Conservation (phyloP, 2,329 filamentous ascomycete genomes). For the Triangularia setosa region DNA sequence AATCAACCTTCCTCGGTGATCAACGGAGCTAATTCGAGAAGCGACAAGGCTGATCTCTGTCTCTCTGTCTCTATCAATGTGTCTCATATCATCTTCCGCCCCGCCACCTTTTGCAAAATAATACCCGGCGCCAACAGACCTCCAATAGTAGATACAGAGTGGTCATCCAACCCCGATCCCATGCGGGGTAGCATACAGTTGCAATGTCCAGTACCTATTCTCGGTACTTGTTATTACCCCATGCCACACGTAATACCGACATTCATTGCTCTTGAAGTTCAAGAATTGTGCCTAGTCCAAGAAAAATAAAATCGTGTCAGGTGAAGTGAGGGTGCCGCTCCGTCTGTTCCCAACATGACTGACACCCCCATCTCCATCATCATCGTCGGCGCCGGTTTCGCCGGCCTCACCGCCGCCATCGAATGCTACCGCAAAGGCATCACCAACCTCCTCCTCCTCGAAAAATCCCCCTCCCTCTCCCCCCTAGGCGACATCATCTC, state of each 20-base stretch:
- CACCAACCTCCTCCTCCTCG: conserved; percentile 38
- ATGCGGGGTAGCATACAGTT: not conserved
- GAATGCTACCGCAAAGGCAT: conserved; percentile 55
- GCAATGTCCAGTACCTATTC: not conserved
- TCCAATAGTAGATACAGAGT: not conserved
- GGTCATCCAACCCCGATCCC: not conserved
- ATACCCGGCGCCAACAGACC: not conserved
- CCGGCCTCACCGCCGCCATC: conserved; percentile 54
- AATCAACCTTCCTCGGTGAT: no score
- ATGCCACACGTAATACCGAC: not conserved
- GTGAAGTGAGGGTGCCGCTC: not conserved
- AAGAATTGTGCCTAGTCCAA: no score
- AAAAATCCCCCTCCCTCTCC: conserved; percentile 43
- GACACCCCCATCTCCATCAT: conserved; percentile 25
- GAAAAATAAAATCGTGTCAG: no score
- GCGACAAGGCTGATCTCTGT: no score
- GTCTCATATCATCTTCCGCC: no score
- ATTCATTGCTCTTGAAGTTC: not conserved
- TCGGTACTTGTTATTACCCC: not conserved
- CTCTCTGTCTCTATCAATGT: no score
- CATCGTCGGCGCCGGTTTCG: conserved; percentile 50
- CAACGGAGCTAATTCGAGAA: no score
- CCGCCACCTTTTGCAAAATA: not conserved
- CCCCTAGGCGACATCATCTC: conserved; percentile 48
- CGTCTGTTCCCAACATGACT: not conserved